Conservation (phyloP, 768 basidiomycete genomes). For the Mycena vitilis region DNA sequence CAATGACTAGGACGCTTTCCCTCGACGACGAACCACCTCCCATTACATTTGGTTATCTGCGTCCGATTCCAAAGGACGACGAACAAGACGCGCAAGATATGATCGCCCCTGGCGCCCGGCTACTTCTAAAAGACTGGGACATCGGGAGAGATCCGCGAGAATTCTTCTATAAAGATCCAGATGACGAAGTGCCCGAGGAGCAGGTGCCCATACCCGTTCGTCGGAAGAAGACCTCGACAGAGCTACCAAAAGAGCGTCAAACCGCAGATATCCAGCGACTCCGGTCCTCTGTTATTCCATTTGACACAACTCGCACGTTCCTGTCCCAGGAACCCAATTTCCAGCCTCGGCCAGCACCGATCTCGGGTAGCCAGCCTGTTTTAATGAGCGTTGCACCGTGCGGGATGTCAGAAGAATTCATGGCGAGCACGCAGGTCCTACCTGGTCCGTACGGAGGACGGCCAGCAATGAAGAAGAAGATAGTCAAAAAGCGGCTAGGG, state of each 20-base stretch:
- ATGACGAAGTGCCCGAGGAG: conserved; percentile 49
- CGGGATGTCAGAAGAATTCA: conserved; percentile 53
- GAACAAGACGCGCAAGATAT: conserved; percentile 37
- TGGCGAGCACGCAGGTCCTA: conserved; percentile 76
- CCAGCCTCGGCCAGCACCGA: conserved; percentile 1
- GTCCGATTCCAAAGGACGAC: conserved; percentile 54
- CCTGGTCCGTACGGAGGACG: conserved; percentile 81
- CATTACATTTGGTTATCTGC: conserved; percentile 72
- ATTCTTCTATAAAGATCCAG: conserved; percentile 68
- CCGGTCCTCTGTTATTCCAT: conserved; percentile 45
- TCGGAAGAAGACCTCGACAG: conserved; percentile 14
- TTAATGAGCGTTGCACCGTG: conserved; percentile 21
- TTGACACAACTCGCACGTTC: conserved; percentile 18
- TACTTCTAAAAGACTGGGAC: conserved; percentile 78
- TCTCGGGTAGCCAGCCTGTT: conserved; percentile 32
- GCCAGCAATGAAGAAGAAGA: conserved; percentile 64
- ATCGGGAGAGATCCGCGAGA: conserved; percentile 61
- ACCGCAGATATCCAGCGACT: conserved; percentile 44
- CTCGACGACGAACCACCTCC: conserved; percentile 67
- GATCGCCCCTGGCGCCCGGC: conserved; percentile 65
- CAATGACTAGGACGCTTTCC: conserved; percentile 70
- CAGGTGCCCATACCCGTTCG: conserved; percentile 15
- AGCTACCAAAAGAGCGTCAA: conserved; percentile 27
- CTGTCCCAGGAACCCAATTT: conserved; percentile 33
- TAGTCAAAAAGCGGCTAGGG: conserved; percentile 74